Conservation (phyloP, 148 eudicot genomes). For the Vaccinium macrocarpon region DNA sequence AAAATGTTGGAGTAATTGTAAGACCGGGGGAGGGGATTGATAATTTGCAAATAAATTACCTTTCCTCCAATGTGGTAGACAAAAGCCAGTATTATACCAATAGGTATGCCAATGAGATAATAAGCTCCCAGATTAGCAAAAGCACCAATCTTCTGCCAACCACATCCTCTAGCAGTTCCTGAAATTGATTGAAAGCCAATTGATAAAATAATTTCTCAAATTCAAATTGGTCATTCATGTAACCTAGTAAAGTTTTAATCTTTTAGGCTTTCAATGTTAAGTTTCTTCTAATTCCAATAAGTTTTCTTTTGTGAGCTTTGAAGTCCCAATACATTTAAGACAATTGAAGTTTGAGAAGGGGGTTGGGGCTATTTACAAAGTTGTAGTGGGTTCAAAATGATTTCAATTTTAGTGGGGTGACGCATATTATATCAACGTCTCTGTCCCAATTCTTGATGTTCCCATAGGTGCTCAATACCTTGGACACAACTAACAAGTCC, state of each 20-base stretch:
- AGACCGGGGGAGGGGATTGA: not conserved
- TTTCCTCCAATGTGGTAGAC: slow-evolving; percentile 39
- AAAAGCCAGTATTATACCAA: slow-evolving; percentile 43
- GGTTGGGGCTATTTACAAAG: too few relatives aligned
- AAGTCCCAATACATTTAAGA: not conserved
- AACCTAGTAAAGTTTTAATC: not conserved
- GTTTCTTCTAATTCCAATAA: too few relatives aligned
- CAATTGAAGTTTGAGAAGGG: too few relatives aligned
- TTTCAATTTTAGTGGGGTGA: too few relatives aligned
- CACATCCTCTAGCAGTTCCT: slow-evolving; percentile 72
- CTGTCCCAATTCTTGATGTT: not conserved
- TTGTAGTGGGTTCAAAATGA: too few relatives aligned
- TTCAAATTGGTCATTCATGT: not conserved
- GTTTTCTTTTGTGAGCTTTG: not conserved
- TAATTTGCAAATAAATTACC: slow-evolving; percentile 19
- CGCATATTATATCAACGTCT: too few relatives aligned
- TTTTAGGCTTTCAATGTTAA: not conserved
- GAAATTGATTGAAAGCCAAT: not conserved
- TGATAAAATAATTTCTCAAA: too few relatives aligned
- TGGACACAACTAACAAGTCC: too few relatives aligned
- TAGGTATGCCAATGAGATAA: slow-evolving; percentile 53
- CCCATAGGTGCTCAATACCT: too few relatives aligned
- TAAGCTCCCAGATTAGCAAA: slow-evolving; percentile 57
- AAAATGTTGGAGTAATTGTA: not conserved
- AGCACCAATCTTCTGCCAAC: slow-evolving; percentile 67